Evolutionary conservation across 164 flowering plant genomes (phyloP), one percentile per base, ranked within the genome.

Genomic region (Piper longum): DNA sequence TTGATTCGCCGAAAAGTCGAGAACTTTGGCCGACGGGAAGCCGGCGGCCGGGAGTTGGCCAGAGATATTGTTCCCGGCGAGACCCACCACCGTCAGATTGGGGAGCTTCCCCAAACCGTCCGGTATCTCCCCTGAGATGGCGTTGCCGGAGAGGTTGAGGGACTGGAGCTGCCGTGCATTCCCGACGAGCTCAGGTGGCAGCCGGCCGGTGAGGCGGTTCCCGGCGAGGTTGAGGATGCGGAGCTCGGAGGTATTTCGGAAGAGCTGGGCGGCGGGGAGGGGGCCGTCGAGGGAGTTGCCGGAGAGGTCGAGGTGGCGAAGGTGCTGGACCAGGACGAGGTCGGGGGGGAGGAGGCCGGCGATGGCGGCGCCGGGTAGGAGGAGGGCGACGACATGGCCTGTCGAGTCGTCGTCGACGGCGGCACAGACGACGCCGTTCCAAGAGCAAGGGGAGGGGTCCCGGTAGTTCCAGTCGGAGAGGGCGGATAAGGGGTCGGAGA

Each of bases 231-330:
- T 80, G 17, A 90, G 83, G 26, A 60, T 56, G 40, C 62, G 77
- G 40, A 95, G 95, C 70, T 80, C 77, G 5, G 85, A 63, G 1
- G 84, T 79, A 42, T 73, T 75, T 12, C 12, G 52, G 71, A 69
- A 69, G 42, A 69, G 67, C 42, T n/a, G 14, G 18, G 16, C 26
- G 18, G 16, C 26, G 17, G 97, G 96, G 3, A 93, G 73, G 4
- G 97, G 76, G 16, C 97, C 97, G 64, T 88, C 87, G 55, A 93
- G 70, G 7, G 83, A 82, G 72, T 93, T 93, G 79, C 79, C 79
- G 58, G 99, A 85, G 26, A 93, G 83, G 64, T 93, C 83, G 44
- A 93, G 86, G 48, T 5, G 62, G 41, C 69, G 83, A 18, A 93
- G 92, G 67, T 75, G 76, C 41, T 80, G 63, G 41, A 90, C 72